Conservation (phyloP, 352 stramenopile species). For the Pythium utonaiense region DNA sequence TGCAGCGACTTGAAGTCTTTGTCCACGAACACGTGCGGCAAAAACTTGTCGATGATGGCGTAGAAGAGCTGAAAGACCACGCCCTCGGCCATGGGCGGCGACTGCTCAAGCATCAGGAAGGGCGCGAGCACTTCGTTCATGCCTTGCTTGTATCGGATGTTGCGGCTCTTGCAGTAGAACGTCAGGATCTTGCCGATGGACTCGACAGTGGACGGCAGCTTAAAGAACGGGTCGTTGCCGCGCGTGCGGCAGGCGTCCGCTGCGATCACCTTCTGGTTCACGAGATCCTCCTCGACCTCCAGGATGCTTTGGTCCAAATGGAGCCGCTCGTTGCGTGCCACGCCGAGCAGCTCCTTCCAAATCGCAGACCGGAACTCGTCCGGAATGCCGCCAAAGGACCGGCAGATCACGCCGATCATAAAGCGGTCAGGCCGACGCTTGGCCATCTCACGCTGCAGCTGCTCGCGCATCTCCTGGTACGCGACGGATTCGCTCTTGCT, state of each 20-base stretch:
- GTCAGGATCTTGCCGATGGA: constrained; percentile 85
- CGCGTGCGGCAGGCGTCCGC: constrained; percentile 85
- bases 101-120: constrained; percentile 78
- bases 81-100: constrained; percentile 43
- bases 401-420: constrained; percentile 65
- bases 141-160: constrained; percentile 91
- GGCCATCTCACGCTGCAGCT: constrained; percentile 62
- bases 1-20: constrained; percentile 90
- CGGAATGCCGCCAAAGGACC: constrained; percentile 63
- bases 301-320: constrained; percentile 71
- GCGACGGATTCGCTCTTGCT: not conserved
- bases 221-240: constrained; percentile 74
- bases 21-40: constrained; percentile 87
- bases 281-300: constrained; percentile 76
- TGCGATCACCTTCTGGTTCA: constrained; percentile 89
- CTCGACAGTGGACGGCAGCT: constrained; percentile 67
- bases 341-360: constrained; percentile 79
- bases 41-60: constrained; percentile 85
- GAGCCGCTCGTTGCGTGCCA: constrained; percentile 56
- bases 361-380: constrained; percentile 46
- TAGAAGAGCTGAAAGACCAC: constrained; percentile 88
- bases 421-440: constrained; percentile 74
- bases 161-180: constrained; percentile 91
- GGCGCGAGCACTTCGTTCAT: constrained; percentile 94
- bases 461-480: constrained; percentile 15